phyloP scores from a whole-genome alignment of 352 stramenopile species.

The Thalassiosira hispida region DNA sequence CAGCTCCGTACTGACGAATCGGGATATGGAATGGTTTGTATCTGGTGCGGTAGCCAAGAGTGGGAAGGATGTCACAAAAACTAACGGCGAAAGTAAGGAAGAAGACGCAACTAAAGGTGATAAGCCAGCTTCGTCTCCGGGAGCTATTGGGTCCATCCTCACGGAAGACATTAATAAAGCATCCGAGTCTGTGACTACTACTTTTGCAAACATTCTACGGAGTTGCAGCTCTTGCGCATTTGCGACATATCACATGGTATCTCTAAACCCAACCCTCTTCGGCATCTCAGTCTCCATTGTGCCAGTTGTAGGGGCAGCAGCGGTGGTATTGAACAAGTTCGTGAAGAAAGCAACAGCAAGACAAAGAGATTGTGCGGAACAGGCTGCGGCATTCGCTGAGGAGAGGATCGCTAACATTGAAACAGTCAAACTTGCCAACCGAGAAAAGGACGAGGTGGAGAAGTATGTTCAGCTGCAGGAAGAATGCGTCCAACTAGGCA shows the following conservation, averaged over 20 bases:
- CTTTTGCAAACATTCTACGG: conserved; percentile 72
- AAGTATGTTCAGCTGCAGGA: conserved; percentile 70
- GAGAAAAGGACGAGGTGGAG: conserved; percentile 73
- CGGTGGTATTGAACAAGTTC: conserved; percentile 74
- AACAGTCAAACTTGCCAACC: conserved; percentile 76
- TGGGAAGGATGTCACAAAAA: conserved; percentile 26
- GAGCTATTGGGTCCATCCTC: conserved; percentile 71
- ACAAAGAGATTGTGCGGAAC: conserved; percentile 61
- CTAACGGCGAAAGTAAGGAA: not conserved
- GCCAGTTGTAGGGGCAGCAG: conserved; percentile 69
- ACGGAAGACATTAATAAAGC: conserved; percentile 72
- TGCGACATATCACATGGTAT: conserved; percentile 78
- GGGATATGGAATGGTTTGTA: conserved; percentile 81
- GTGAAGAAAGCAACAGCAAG: conserved; percentile 66
- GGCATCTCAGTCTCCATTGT: conserved; percentile 68
- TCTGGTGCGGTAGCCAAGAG: conserved; percentile 15
- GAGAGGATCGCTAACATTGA: conserved; percentile 72
- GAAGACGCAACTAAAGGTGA: not conserved
- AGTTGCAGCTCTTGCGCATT: conserved; percentile 70
- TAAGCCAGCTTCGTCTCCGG: conserved; percentile 4
- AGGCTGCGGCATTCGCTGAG: conserved; percentile 72
- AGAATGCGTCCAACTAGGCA: conserved; percentile 56
- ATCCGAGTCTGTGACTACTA: conserved; percentile 66
- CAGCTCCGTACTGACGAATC: conserved; percentile 54
- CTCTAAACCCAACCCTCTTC: conserved; percentile 72